Evolutionary conservation across 805 yeast species (phyloP).

Genomic region (Priceomyces melissophilus): DNA sequence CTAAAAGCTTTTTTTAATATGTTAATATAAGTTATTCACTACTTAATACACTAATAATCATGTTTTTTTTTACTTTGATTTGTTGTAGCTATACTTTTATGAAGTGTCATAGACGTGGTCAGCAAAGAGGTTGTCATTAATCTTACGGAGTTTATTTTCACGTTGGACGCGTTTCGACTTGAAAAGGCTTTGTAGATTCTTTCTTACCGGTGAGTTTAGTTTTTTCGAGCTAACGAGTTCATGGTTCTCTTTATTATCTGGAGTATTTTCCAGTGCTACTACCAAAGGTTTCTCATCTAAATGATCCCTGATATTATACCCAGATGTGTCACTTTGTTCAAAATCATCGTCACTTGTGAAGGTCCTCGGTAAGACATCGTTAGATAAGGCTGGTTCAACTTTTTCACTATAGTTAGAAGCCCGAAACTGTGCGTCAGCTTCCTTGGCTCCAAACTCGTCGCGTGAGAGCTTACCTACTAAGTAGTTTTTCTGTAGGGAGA

Average conservation of each 20-base stretch:
- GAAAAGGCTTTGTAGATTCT: conserved; percentile 4
- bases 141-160: conserved; percentile 3
- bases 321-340: too few species aligned
- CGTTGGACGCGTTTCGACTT: conserved; percentile 2
- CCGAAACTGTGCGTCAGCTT: too few species aligned
- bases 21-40: neutral
- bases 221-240: neutral
- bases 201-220: conserved; percentile 1
- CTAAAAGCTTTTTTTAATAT: neutral
- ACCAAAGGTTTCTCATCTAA: too few species aligned
- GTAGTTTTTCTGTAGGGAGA: conserved; percentile 10
- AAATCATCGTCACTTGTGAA: too few species aligned
- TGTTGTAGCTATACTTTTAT: neutral
- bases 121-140: conserved; percentile 3
- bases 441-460: too few species aligned
- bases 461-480: conserved; percentile 1
- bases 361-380: too few species aligned
- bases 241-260: neutral
- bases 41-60: neutral
- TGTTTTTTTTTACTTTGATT: neutral
- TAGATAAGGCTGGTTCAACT: neutral
- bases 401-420: too few species aligned
- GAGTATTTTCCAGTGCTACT: conserved; percentile 1
- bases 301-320: too few species aligned
- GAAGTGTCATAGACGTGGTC: neutral